Evolutionary conservation across 768 basidiomycete genomes (phyloP).

Genomic region (Tulasnella sp.): DNA sequence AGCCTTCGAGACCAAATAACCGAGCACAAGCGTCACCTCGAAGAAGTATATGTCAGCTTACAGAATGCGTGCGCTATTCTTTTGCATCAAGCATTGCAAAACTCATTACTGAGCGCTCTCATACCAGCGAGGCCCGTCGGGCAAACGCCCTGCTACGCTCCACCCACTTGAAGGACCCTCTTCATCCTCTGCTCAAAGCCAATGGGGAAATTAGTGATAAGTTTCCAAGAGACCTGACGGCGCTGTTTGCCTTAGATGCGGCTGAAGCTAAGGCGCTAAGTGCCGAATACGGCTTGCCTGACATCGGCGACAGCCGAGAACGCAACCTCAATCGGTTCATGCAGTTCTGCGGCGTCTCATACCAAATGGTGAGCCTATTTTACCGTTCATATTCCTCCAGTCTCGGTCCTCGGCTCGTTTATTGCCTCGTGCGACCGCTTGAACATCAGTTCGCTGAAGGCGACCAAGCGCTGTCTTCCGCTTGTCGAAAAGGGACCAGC

Average conservation of each 20-base stretch:
- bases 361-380: conserved; percentile 55
- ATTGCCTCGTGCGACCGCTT: neutral
- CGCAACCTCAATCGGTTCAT: conserved; percentile 61
- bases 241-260: conserved; percentile 60
- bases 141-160: conserved; percentile 55
- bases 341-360: conserved; percentile 60
- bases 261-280: conserved; percentile 42
- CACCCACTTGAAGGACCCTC: conserved; percentile 47
- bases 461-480: neutral
- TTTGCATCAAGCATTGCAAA: neutral
- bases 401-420: neutral
- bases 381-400: neutral
- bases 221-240: conserved; percentile 58
- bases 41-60: conserved; percentile 52
- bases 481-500: neutral
- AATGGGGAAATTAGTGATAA: conserved; percentile 53
- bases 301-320: conserved; percentile 49
- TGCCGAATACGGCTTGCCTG: conserved; percentile 45
- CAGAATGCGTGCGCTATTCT: conserved; percentile 59
- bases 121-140: conserved; percentile 60
- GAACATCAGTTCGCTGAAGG: neutral
- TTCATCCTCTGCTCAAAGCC: conserved; percentile 55
- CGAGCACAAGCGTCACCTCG: conserved; percentile 52
- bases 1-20: conserved; percentile 55
- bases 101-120: neutral